These are phyloP conservation scores for Blastocystis sp. DNA, from an alignment of 352 stramenopile species.

Conservation along the genomic window DNA sequence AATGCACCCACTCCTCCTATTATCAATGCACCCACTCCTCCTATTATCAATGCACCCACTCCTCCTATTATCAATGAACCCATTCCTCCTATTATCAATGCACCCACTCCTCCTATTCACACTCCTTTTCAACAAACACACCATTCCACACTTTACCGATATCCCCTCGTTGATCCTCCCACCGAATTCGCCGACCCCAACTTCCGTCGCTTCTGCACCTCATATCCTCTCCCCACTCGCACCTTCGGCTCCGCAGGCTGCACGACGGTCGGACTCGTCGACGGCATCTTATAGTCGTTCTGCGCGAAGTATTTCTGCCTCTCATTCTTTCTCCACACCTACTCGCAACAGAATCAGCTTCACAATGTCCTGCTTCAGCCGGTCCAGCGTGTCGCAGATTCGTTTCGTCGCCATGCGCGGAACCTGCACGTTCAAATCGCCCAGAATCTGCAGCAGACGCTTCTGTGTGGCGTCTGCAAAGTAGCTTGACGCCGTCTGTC, in stretches of 20 bases:
- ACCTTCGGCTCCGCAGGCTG: constrained; percentile 10
- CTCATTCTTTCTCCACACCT: neutral
- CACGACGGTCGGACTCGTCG: neutral
- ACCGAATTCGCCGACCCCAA: neutral
- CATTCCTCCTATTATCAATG: too few relatives aligned
- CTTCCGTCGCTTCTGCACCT: constrained; percentile 23
- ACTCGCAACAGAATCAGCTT: constrained; percentile 39
- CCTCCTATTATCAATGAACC: too few relatives aligned
- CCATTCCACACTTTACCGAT: too few relatives aligned
- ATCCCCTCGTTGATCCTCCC: neutral
- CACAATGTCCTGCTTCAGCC: constrained; percentile 48
- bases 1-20: too few relatives aligned
- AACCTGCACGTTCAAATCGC: constrained; percentile 37
- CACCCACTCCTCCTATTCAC: too few relatives aligned
- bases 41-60: too few relatives aligned
- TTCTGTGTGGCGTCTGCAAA: constrained; percentile 39
- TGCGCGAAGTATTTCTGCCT: constrained; percentile 37
- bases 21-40: too few relatives aligned
- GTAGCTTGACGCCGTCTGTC: constrained; percentile 7
- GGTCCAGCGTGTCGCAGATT: constrained; percentile 48
- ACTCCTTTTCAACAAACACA: too few relatives aligned
- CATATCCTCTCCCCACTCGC: neutral
- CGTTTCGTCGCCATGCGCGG: constrained; percentile 22
- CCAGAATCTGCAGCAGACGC: constrained; percentile 20
- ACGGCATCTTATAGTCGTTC: constrained; percentile 5